Evolutionary conservation across 176 grass and related monocot species (phyloP).

Genomic region (Neostapfia colusana): DNA sequence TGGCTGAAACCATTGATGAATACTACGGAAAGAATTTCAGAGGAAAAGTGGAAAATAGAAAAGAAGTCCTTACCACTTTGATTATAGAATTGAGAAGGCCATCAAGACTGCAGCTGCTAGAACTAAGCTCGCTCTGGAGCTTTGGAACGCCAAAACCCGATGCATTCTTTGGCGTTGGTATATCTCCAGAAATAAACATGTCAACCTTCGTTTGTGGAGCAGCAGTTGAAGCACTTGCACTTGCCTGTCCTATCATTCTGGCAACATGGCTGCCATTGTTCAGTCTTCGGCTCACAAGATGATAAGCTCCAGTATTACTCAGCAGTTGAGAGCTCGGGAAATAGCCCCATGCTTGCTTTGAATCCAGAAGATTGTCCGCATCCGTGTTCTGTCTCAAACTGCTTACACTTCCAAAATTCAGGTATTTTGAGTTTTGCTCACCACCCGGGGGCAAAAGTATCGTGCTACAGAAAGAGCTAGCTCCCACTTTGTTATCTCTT

Average conservation of each 20-base stretch:
- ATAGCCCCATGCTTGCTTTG: slow-evolving; percentile 52
- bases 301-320: slow-evolving; percentile 32
- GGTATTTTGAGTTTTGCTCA: slow-evolving; percentile 52
- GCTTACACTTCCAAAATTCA: slow-evolving; percentile 64
- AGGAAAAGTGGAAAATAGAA: too few species aligned
- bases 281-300: slow-evolving; percentile 42
- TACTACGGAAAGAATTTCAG: background rate
- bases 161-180: slow-evolving; percentile 37
- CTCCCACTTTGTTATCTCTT: slow-evolving; percentile 53
- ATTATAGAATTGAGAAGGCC: slow-evolving; percentile 84
- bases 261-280: slow-evolving; percentile 33
- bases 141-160: slow-evolving; percentile 41
- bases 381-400: slow-evolving; percentile 38
- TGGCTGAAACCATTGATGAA: background rate
- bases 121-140: slow-evolving; percentile 55
- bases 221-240: slow-evolving; percentile 30
- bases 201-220: slow-evolving; percentile 43
- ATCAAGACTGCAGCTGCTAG: slow-evolving; percentile 64
- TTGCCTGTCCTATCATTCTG: slow-evolving; percentile 40
- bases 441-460: slow-evolving; percentile 29
- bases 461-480: slow-evolving; percentile 39
- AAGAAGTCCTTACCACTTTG: slow-evolving; percentile 58
- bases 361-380: slow-evolving; percentile 43
- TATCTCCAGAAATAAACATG: slow-evolving; percentile 34
- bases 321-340: slow-evolving; percentile 38